Conservation (phyloP, 2,329 filamentous ascomycete genomes). For the Xylaria sp. region DNA sequence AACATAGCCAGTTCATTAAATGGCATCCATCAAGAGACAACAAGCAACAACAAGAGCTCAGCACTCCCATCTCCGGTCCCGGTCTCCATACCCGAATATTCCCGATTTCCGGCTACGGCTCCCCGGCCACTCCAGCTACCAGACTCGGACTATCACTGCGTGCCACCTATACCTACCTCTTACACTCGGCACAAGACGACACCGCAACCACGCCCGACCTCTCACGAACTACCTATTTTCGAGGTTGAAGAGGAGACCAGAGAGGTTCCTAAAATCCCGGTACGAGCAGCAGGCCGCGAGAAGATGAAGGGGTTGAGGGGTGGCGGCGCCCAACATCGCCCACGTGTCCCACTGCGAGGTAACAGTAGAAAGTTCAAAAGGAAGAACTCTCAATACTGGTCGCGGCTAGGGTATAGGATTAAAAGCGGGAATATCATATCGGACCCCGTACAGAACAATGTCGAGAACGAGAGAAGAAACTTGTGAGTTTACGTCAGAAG, state of each 20-base stretch:
- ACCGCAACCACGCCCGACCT: not conserved
- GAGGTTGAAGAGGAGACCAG: not conserved
- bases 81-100: not conserved
- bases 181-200: not conserved
- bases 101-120: not conserved
- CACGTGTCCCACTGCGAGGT: not conserved
- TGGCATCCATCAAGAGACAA: not conserved
- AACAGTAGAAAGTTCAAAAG: constrained; percentile 5
- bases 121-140: constrained; percentile 7
- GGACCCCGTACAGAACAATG: not conserved
- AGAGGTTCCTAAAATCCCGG: not conserved
- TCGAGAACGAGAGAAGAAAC: not conserved
- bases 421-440: not conserved
- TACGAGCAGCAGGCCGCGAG: not conserved
- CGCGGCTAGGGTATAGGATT: not conserved
- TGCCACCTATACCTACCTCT: not conserved
- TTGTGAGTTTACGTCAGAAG: not conserved
- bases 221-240: not conserved
- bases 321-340: not conserved
- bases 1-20: not conserved
- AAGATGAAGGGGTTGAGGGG: not conserved
- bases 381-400: not conserved
- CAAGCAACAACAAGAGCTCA: not conserved
- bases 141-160: not conserved
- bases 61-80: not conserved